phyloP scores from a whole-genome alignment of 306 rosid species.

The Begonia fuchsioides region DNA sequence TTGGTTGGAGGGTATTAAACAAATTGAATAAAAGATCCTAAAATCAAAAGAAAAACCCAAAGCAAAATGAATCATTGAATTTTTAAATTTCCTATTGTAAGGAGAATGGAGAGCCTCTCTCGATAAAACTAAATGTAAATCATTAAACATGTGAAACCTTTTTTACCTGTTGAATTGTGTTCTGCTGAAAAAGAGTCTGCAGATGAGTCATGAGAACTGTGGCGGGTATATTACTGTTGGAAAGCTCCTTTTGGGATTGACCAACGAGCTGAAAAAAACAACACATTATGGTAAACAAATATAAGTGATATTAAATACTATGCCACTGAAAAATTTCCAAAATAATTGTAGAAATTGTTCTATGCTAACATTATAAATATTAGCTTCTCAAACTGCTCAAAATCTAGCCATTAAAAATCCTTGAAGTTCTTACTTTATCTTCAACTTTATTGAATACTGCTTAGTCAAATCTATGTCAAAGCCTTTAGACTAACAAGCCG shows the following conservation, averaged over 20 bases:
- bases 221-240: constrained; percentile 41
- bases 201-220: constrained; percentile 70
- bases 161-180: constrained; percentile 88
- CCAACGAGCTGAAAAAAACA: constrained; percentile 35
- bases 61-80: constrained; percentile 11
- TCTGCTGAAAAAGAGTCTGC: constrained; percentile 88
- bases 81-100: constrained; percentile 2
- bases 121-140: constrained; percentile 10
- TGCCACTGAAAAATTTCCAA: too few relatives aligned
- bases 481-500: too few relatives aligned
- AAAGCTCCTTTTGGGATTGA: constrained; percentile 43
- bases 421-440: too few relatives aligned
- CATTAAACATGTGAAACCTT: constrained; percentile 6
- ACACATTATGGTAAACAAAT: too few relatives aligned
- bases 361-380: not conserved
- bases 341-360: not conserved
- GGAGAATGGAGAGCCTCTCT: constrained; percentile 8
- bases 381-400: too few relatives aligned
- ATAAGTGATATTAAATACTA: too few relatives aligned
- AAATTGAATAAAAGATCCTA: constrained; percentile 83
- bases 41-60: constrained; percentile 15
- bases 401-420: too few relatives aligned
- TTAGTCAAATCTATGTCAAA: too few relatives aligned
- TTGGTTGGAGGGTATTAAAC: constrained; percentile 54
- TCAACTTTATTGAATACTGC: too few relatives aligned